A percentile compares a stretch with the other conserved stretches of the same genome.
These are phyloP conservation scores for Spinellus fusiger DNA, from an alignment of 192 early-diverging fungal species.

Conservation along the genomic window DNA sequence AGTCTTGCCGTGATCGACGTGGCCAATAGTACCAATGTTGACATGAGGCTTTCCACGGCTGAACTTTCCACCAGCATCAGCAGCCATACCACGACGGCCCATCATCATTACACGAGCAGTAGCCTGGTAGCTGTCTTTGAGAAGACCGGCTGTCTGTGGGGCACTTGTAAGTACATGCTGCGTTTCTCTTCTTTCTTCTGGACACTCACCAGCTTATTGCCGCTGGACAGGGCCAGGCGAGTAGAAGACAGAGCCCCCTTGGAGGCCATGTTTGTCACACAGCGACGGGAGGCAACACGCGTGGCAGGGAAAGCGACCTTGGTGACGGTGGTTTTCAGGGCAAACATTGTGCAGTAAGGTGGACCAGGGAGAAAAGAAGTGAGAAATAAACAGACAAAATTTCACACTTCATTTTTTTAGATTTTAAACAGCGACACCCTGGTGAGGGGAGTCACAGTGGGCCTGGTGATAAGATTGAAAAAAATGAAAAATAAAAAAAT, in stretches of 20 bases:
- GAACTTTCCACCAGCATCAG: constrained; percentile 58
- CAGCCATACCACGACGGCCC: constrained; percentile 34
- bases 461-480: background rate
- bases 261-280: constrained; percentile 21
- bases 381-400: background rate
- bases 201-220: constrained; percentile 27
- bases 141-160: constrained; percentile 25
- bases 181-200: background rate
- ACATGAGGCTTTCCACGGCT: constrained; percentile 90
- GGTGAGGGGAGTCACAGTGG: background rate
- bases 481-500: background rate
- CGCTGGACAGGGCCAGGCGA: constrained; percentile 21
- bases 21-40: constrained; percentile 98
- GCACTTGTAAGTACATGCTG: background rate
- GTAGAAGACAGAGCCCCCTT: constrained; percentile 18
- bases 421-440: background rate
- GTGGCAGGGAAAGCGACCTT: constrained; percentile 30
- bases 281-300: constrained; percentile 29
- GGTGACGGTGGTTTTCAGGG: constrained; percentile 30
- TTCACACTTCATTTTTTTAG: background rate
- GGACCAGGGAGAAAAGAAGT: background rate
- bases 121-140: constrained; percentile 26
- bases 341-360: constrained; percentile 26
- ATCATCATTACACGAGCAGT: constrained; percentile 24
- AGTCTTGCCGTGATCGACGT: constrained; percentile 99